Percentiles rank a stretch among this genome's conserved stretches.
Evolutionary conservation across 2,329 filamentous ascomycete genomes (phyloP).

Genomic region (Pezicula neosporulosa): DNA sequence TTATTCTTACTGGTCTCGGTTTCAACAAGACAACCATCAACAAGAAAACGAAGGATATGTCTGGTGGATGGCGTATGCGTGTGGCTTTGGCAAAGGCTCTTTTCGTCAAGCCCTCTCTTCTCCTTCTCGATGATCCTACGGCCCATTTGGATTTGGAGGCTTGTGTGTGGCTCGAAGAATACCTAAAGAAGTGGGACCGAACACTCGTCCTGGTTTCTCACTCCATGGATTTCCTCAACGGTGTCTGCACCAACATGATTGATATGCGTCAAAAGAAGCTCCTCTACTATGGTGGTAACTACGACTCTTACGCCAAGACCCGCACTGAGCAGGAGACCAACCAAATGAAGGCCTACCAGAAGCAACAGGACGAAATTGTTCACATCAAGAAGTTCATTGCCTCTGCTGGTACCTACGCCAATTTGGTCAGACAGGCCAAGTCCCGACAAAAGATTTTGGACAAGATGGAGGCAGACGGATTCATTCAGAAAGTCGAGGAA

Average conservation of each 20-base stretch:
- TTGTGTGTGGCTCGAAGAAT: conserved; percentile 99
- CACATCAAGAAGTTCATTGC: conserved; percentile 99
- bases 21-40: conserved; percentile 98
- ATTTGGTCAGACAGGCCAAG: conserved; percentile 98
- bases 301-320: conserved; percentile 97
- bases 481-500: conserved; percentile 84
- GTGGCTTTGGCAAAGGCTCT: conserved; percentile 95
- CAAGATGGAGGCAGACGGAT: conserved; percentile 99
- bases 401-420: conserved; percentile 98
- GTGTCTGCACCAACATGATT: conserved; percentile 97
- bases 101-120: conserved; percentile 94
- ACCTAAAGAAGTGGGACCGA: conserved; percentile 98
- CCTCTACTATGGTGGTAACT: conserved; percentile 99
- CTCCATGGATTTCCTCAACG: conserved; percentile 98
- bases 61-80: conserved; percentile 99
- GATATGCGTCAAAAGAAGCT: conserved; percentile 91
- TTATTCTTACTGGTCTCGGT: conserved; percentile 96
- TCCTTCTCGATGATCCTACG: conserved; percentile 96
- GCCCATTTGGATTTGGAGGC: conserved; percentile 99
- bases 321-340: conserved; percentile 91
- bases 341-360: conserved; percentile 98
- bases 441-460: conserved; percentile 99
- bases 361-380: conserved; percentile 97
- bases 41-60: conserved; percentile 99
- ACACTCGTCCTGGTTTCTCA: conserved; percentile 96